phyloP scores from a whole-genome alignment of 2,329 filamentous ascomycete genomes.

The Phialophora chinensis region DNA sequence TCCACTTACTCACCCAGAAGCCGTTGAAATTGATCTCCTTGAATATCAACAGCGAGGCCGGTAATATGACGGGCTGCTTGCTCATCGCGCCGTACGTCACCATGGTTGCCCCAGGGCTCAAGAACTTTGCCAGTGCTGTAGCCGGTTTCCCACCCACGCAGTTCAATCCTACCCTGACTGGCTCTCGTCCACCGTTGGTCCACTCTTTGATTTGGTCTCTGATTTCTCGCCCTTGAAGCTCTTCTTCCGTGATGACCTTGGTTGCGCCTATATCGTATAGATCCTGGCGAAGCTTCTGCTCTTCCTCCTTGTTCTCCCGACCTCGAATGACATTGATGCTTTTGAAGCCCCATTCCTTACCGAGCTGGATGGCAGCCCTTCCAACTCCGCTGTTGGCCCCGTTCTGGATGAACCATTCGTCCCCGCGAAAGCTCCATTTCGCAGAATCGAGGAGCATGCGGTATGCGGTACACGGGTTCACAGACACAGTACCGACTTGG shows the following conservation, averaged over 20 bases:
- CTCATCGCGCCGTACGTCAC: constrained; percentile 98
- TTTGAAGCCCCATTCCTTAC: constrained; percentile 81
- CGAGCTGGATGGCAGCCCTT: constrained; percentile 87
- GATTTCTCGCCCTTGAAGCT: constrained; percentile 55
- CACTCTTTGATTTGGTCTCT: constrained; percentile 64
- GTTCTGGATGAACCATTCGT: constrained; percentile 96
- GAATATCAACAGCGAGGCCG: constrained; percentile 88
- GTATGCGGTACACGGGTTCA: constrained; percentile 95
- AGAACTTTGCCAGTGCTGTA: constrained; percentile 74
- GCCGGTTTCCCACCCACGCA: constrained; percentile 91
- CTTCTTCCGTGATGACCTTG: constrained; percentile 66
- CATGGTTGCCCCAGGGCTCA: constrained; percentile 72
- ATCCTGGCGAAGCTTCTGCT: constrained; percentile 64
- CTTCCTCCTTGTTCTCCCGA: constrained; percentile 66
- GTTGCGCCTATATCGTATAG: constrained; percentile 67
- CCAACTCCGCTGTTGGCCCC: constrained; percentile 95
- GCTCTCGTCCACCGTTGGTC: constrained; percentile 73
- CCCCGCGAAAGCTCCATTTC: constrained; percentile 63
- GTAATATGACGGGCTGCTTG: constrained; percentile 79
- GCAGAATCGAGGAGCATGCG: constrained; percentile 85
- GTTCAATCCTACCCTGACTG: constrained; percentile 81
- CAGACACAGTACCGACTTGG: constrained; percentile 84
- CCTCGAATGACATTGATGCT: constrained; percentile 89
- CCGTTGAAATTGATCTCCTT: constrained; percentile 87
- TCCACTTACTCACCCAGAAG: constrained; percentile 95